Percentiles rank a stretch among this genome's conserved stretches.
phyloP scores from a whole-genome alignment of 768 basidiomycete genomes.

The Pulveroboletus sp. region DNA sequence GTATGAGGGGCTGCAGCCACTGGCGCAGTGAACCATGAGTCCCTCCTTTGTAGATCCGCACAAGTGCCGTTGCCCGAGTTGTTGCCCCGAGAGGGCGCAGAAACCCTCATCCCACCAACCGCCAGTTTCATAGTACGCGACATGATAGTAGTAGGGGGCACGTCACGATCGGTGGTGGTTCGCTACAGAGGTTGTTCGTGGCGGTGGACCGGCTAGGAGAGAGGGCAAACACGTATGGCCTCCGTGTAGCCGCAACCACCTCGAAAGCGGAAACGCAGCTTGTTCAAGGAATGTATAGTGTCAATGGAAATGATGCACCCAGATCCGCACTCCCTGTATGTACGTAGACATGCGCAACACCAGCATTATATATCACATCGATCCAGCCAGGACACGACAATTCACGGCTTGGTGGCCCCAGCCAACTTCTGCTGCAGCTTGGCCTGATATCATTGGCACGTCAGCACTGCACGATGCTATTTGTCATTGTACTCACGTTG shows the following conservation, averaged over 20 bases:
- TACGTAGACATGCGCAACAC: constrained; percentile 11
- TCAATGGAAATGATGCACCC: constrained; percentile 12
- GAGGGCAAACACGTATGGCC: too few relatives aligned
- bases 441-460: constrained; percentile 26
- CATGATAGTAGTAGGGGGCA: constrained; percentile 2
- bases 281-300: not conserved
- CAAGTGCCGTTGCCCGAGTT: not conserved
- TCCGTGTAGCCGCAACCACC: not conserved
- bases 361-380: constrained; percentile 10
- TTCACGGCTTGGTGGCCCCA: constrained; percentile 20
- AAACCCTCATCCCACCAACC: constrained; percentile 5
- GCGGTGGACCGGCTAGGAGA: too few relatives aligned
- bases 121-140: constrained; percentile 32
- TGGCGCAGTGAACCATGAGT: constrained; percentile 20
- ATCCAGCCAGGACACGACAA: not conserved
- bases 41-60: constrained; percentile 5
- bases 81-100: not conserved
- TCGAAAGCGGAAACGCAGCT: too few relatives aligned
- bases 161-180: not conserved
- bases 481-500: constrained; percentile 51
- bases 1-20: constrained; percentile 23
- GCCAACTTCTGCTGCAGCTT: constrained; percentile 44
- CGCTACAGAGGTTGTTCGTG: constrained; percentile 22
- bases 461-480: constrained; percentile 9
- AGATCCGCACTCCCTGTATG: constrained; percentile 15